These are phyloP conservation scores for Naganishia liquefaciens DNA, from an alignment of 1,284 basidiomycete species.

Conservation along the genomic window DNA sequence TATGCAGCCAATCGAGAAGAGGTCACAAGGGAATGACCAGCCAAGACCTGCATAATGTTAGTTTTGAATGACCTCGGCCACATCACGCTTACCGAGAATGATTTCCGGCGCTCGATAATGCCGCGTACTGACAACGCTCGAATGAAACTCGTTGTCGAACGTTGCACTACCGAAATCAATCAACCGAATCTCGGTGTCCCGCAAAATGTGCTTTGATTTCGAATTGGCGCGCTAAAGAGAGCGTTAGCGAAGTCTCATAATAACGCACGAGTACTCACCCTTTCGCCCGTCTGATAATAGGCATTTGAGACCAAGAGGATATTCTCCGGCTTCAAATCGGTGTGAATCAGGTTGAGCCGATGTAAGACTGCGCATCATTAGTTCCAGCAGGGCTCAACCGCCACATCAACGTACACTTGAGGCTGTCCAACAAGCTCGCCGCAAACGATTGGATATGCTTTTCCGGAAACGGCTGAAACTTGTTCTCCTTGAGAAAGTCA, in stretches of 20 bases:
- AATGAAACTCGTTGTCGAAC: slow-evolving; percentile 97
- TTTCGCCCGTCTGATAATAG: slow-evolving; percentile 44
- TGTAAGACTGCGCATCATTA: slow-evolving; percentile 71
- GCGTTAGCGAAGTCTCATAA: not conserved
- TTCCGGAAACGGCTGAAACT: slow-evolving; percentile 93
- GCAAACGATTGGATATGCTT: slow-evolving; percentile 96
- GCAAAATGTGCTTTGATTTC: slow-evolving; percentile 59
- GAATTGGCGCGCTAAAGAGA: slow-evolving; percentile 2
- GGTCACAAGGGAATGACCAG: slow-evolving; percentile 98
- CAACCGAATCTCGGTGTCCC: slow-evolving; percentile 87
- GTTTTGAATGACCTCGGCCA: not conserved
- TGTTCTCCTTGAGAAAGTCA: slow-evolving; percentile 98
- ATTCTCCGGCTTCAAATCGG: slow-evolving; percentile 98
- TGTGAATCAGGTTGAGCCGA: slow-evolving; percentile 87
- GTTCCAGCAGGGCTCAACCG: not conserved
- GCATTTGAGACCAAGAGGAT: slow-evolving; percentile 91
- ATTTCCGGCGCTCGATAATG: slow-evolving; percentile 99
- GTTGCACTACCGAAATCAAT: slow-evolving; percentile 99
- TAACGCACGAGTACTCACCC: slow-evolving; percentile 13
- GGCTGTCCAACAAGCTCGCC: slow-evolving; percentile 84
- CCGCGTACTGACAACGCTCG: slow-evolving; percentile 92
- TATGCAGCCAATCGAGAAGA: slow-evolving; percentile 97
- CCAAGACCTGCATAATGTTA: slow-evolving; percentile 68
- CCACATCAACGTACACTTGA: slow-evolving; percentile 72
- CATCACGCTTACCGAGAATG: slow-evolving; percentile 74